Percentiles rank a stretch among this genome's conserved stretches.
These are phyloP conservation scores for Tricholoma matsutake DNA, from an alignment of 768 basidiomycete genomes.

Conservation along the genomic window DNA sequence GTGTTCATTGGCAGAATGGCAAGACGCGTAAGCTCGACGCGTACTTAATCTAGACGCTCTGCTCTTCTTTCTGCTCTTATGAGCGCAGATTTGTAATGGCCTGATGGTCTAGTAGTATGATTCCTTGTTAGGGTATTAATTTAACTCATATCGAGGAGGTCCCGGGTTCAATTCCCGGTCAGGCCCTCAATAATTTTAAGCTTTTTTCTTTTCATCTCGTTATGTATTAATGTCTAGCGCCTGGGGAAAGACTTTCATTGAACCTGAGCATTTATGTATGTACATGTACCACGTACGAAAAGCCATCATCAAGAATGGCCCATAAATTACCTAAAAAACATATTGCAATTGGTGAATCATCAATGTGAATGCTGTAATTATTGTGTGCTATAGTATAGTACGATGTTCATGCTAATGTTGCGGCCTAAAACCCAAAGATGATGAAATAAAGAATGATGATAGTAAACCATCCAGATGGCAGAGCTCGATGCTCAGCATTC, in stretches of 20 bases:
- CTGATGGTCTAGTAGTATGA: slow-evolving; percentile 59
- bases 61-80: not conserved
- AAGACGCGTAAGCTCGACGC: slow-evolving; percentile 42
- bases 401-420: not conserved
- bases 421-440: not conserved
- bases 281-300: no score
- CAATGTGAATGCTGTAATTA: not conserved
- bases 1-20: slow-evolving; percentile 5
- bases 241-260: no score
- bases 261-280: no score
- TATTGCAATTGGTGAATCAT: no score
- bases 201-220: not conserved
- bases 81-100: slow-evolving; percentile 21
- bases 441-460: not conserved
- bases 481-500: not conserved
- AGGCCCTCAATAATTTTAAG: slow-evolving; percentile 42
- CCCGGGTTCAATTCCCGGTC: slow-evolving; percentile 87
- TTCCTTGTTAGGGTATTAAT: slow-evolving; percentile 58
- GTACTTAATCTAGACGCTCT: slow-evolving; percentile 10
- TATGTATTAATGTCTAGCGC: no score
- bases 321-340: no score
- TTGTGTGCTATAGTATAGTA: not conserved
- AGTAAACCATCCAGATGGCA: not conserved
- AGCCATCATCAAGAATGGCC: no score
- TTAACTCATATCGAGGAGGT: slow-evolving; percentile 60